phyloP scores from a whole-genome alignment of 345 rosid genomes.

The Capsella bursapastoris region DNA sequence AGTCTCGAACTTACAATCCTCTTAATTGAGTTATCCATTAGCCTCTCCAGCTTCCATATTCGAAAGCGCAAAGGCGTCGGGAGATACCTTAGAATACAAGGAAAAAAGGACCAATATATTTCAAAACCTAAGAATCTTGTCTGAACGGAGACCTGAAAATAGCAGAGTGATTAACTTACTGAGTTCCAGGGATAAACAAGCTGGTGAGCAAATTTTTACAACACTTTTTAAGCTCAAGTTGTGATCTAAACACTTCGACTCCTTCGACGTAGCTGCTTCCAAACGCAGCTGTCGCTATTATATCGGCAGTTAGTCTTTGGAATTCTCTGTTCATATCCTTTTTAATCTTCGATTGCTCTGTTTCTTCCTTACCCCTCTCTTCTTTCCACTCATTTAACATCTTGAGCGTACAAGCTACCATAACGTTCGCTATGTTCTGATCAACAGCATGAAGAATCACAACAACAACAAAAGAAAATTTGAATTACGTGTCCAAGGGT shows the following conservation, averaged over 20 bases:
- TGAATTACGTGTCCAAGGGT: background rate
- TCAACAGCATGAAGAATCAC: background rate
- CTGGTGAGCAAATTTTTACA: constrained; percentile 28
- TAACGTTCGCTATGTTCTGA: constrained; percentile 39
- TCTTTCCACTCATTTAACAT: constrained; percentile 51
- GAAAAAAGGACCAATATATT: background rate
- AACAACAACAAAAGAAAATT: background rate
- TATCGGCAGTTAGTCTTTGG: constrained; percentile 49
- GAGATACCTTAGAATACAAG: constrained; percentile 46
- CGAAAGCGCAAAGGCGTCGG: constrained; percentile 48
- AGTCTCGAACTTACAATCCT: constrained; percentile 42
- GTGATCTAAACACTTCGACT: constrained; percentile 48
- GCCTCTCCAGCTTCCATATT: constrained; percentile 55
- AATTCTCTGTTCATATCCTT: constrained; percentile 35
- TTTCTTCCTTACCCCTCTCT: constrained; percentile 9
- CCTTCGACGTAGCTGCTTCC: constrained; percentile 55
- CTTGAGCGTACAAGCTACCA: constrained; percentile 41
- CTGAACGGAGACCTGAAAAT: background rate
- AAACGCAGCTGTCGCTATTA: constrained; percentile 55
- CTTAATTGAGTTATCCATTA: constrained; percentile 36
- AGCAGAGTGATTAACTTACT: constrained; percentile 37
- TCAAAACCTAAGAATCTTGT: background rate
- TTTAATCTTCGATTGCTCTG: constrained; percentile 12
- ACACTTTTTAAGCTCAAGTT: constrained; percentile 45
- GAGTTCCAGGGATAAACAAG: constrained; percentile 50